These are phyloP conservation scores for Jasminum sambac DNA, from an alignment of 257 asterid species.

Conservation along the genomic window DNA sequence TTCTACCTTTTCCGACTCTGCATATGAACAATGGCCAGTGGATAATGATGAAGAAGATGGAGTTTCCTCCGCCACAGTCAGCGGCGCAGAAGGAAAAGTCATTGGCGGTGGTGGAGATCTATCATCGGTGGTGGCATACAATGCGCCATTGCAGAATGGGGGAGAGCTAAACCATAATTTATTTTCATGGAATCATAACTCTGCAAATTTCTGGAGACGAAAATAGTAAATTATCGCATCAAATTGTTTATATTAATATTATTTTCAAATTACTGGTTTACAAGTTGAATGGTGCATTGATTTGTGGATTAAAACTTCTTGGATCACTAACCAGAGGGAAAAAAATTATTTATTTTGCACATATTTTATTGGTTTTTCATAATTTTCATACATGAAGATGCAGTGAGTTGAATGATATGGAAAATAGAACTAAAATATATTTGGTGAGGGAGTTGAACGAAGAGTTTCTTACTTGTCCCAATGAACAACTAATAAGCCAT, in stretches of 20 bases:
- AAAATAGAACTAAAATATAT: neutral
- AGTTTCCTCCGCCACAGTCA: neutral
- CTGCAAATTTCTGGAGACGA: neutral
- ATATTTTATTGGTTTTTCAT: no score
- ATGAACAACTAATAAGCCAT: neutral
- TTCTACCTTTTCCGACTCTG: constrained; percentile 18
- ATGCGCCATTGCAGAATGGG: neutral
- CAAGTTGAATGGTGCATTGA: neutral
- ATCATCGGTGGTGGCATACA: neutral
- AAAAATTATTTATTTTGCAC: no score
- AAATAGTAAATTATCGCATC: neutral
- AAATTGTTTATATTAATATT: neutral
- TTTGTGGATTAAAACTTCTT: neutral
- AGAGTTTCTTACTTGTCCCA: neutral
- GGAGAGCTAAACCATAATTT: neutral
- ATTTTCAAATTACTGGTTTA: neutral
- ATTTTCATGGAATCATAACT: neutral
- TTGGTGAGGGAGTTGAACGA: neutral
- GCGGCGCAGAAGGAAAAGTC: neutral
- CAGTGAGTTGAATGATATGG: neutral
- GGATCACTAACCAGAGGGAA: no score
- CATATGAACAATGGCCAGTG: constrained; percentile 20
- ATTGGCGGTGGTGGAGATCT: constrained; percentile 9
- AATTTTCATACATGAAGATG: neutral
- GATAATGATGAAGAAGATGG: constrained; percentile 19